Evolutionary conservation across 192 early-diverging fungal genomes (phyloP).

Genomic region (Dispira simplex): DNA sequence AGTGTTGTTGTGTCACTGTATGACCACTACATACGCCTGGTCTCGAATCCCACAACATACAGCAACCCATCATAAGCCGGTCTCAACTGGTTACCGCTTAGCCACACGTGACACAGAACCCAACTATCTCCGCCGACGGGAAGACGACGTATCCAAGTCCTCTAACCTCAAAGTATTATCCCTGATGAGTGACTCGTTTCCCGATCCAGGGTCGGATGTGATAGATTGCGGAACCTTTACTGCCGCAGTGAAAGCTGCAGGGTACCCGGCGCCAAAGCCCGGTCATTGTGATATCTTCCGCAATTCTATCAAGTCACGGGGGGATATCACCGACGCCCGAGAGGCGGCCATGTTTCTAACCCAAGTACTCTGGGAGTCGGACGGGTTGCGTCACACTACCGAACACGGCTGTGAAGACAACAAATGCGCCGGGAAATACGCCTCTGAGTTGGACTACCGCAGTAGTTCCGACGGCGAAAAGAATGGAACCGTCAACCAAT

Average conservation of each 20-base stretch:
- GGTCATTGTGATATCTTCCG: slow-evolving; percentile 25
- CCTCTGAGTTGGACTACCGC: not conserved
- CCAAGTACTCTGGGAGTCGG: slow-evolving; percentile 32
- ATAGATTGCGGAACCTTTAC: not conserved
- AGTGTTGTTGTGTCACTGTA: no score
- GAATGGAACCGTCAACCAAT: slow-evolving; percentile 11
- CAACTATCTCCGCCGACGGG: no score
- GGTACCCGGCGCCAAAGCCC: slow-evolving; percentile 18
- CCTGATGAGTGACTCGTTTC: no score
- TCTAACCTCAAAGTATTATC: no score
- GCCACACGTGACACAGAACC: no score
- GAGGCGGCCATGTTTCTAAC: slow-evolving; percentile 34
- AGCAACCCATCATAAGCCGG: no score
- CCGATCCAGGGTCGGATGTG: not conserved
- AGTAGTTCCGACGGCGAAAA: no score
- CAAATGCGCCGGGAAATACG: slow-evolving; percentile 2
- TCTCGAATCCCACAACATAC: no score
- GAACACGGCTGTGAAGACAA: slow-evolving; percentile 23
- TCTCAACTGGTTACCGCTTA: no score
- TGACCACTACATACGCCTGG: no score
- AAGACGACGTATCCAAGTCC: no score
- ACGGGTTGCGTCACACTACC: slow-evolving; percentile 24
- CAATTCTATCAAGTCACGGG: slow-evolving; percentile 17
- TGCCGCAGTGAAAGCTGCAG: not conserved
- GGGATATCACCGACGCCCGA: slow-evolving; percentile 19